These are phyloP conservation scores for Berkeleyomyces basicola DNA, from an alignment of 2,329 filamentous ascomycete species.

Conservation along the genomic window DNA sequence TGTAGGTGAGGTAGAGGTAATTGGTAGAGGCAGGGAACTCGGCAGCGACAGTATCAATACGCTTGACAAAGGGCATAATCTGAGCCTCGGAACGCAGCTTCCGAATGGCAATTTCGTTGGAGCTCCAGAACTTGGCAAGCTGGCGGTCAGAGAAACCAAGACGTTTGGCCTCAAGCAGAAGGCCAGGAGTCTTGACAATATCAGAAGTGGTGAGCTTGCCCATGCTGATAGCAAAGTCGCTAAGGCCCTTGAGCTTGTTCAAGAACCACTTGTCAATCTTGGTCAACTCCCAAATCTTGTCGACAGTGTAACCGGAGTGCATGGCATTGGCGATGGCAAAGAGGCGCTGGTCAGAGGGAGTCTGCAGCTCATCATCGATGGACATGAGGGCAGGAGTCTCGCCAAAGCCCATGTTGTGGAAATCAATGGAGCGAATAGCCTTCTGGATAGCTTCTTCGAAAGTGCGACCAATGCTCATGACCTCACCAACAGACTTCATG, in stretches of 20 bases:
- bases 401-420: conserved; percentile 87
- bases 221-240: conserved; percentile 74
- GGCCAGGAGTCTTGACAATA: conserved; percentile 41
- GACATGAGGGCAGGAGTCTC: conserved; percentile 79
- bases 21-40: conserved; percentile 93
- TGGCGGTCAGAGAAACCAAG: conserved; percentile 91
- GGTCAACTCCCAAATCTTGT: conserved; percentile 96
- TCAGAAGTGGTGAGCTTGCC: conserved; percentile 47
- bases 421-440: conserved; percentile 88
- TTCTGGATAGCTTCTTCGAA: conserved; percentile 99
- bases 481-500: conserved; percentile 99
- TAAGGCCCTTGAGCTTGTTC: conserved; percentile 75
- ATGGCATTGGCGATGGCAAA: conserved; percentile 98
- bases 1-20: conserved; percentile 94
- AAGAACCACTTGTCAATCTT: conserved; percentile 99
- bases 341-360: conserved; percentile 88
- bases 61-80: conserved; percentile 82
- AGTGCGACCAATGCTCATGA: conserved; percentile 92
- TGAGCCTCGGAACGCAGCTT: conserved; percentile 69
- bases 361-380: conserved; percentile 90
- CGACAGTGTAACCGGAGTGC: conserved; percentile 80
- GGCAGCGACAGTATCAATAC: conserved; percentile 95
- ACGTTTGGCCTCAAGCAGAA: conserved; percentile 75
- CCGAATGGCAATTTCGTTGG: conserved; percentile 81
- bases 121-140: conserved; percentile 83